Conservation (phyloP, 1,284 basidiomycete genomes). For the Leccinum subrobustum region DNA sequence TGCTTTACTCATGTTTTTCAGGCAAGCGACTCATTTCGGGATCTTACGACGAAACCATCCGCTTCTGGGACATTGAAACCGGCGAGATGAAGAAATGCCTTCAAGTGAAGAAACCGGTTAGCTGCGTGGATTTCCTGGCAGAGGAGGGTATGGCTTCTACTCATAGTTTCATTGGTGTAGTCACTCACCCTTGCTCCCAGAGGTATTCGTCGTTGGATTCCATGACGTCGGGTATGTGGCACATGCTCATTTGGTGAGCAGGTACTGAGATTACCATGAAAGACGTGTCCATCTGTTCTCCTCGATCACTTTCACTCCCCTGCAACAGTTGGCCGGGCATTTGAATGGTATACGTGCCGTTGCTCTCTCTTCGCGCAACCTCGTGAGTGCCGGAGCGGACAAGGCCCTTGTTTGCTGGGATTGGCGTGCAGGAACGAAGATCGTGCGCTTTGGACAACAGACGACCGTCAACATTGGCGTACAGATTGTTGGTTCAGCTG, state of each 20-base stretch:
- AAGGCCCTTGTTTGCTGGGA: slow-evolving; percentile 93
- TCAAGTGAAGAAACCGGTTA: slow-evolving; percentile 82
- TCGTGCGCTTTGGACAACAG: slow-evolving; percentile 90
- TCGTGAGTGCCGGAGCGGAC: slow-evolving; percentile 87
- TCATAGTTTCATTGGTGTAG: too few species aligned
- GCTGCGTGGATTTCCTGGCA: slow-evolving; percentile 84
- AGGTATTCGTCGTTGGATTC: slow-evolving; percentile 89
- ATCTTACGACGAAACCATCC: slow-evolving; percentile 87
- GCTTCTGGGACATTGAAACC: slow-evolving; percentile 84
- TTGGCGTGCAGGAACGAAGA: slow-evolving; percentile 82
- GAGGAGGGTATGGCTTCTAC: slow-evolving; percentile 58
- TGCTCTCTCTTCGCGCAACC: slow-evolving; percentile 79
- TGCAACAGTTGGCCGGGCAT: slow-evolving; percentile 84
- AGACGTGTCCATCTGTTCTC: slow-evolving; percentile 83
- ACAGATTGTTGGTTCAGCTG: slow-evolving; percentile 63
- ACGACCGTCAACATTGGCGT: slow-evolving; percentile 91
- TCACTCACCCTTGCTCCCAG: slow-evolving; percentile 36
- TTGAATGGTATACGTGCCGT: slow-evolving; percentile 84
- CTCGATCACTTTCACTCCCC: slow-evolving; percentile 73
- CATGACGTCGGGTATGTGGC: slow-evolving; percentile 81
- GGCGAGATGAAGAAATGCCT: slow-evolving; percentile 81
- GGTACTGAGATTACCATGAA: slow-evolving; percentile 10
- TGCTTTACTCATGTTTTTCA: slow-evolving; percentile 15
- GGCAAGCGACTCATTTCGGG: slow-evolving; percentile 82
- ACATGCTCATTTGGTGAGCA: background rate